A percentile compares a stretch with the other conserved stretches of the same genome.
These are phyloP conservation scores for Phycomyces blakesleeanus DNA, from an alignment of 192 early-diverging fungal species.

Conservation along the genomic window DNA sequence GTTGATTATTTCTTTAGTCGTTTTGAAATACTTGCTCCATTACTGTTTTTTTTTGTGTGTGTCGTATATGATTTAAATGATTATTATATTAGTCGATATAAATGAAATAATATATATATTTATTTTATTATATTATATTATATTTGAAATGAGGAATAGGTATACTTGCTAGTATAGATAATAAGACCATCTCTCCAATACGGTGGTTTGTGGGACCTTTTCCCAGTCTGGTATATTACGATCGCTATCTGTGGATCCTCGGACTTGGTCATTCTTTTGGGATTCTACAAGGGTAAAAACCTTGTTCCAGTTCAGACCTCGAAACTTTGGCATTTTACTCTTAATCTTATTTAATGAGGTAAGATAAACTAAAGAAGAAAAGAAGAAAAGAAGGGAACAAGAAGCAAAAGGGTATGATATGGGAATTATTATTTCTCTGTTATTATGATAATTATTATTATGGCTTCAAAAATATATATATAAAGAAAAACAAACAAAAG, in stretches of 20 bases:
- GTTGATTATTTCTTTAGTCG: neutral
- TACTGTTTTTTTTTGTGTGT: too few relatives aligned
- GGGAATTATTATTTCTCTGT: neutral
- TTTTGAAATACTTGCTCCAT: constrained; percentile 26
- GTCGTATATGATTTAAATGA: too few relatives aligned
- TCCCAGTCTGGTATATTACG: constrained; percentile 18
- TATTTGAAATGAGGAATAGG: too few relatives aligned
- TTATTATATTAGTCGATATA: too few relatives aligned
- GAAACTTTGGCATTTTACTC: neutral
- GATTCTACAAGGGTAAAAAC: constrained; percentile 9
- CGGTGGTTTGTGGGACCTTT: constrained; percentile 20
- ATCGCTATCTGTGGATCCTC: constrained; percentile 1
- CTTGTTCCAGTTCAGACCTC: constrained; percentile 7
- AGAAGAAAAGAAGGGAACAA: neutral
- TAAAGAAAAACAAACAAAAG: too few relatives aligned
- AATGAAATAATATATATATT: too few relatives aligned
- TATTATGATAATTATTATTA: too few relatives aligned
- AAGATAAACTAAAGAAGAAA: neutral
- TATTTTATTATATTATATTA: too few relatives aligned
- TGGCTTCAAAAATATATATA: too few relatives aligned
- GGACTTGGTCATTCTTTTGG: constrained; percentile 1
- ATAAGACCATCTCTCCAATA: constrained; percentile 25
- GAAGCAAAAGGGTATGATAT: neutral
- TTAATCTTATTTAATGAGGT: neutral
- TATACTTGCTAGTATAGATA: constrained; percentile 25